Base-by-base conservation (phyloP, 164 flowering plant species). In the Annona squamosa region DNA sequence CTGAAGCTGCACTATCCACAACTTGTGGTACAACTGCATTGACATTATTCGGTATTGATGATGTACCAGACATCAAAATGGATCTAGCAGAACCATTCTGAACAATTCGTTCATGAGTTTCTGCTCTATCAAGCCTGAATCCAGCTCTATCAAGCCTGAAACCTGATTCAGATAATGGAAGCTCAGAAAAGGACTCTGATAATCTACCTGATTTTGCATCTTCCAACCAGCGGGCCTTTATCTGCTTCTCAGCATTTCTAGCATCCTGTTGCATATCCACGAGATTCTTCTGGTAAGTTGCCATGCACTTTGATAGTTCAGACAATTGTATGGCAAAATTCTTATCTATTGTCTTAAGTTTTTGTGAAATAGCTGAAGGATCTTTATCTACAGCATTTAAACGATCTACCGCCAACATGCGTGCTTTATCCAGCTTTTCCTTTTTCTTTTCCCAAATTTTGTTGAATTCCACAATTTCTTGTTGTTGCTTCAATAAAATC, bases 271-370 rank as follows among this genome's bases (percentile, higher is more conserved):
- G 88, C 71, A 4, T 72, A 13, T 62, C 82, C 81, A 82, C 74
- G 44, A 91, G 89, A 46, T 73, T 71, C 76, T 84, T 80, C 59
- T 78, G 81, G 67, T 72, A 71, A 45, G 19, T 26, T 4, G 79
- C 84, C 77, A 69, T 75, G 66, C 75, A 75, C 26, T 17, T 37
- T 46, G 76, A 67, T 46, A 80, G 81, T 48, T 82, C 84, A 45
- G 85, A 82, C 77, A 79, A 16, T 78, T 81, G 86, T 63, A 65
- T 79, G 0, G 78, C 78, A 77, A 69, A 81, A 2, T 80, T 77
- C 37, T 57, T 68, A 19, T 86, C 88, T 68, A 84, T 42, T 2
- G 37, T 19, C 78, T 79, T 87, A 26, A 89, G 85, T 74, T 82
- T 88, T 16, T 84, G 89, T 52, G 46, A 61, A 72, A 78, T 77